These are phyloP conservation scores for Ambrosia trifida DNA, from an alignment of 129 eudicot species.

Conservation along the genomic window DNA sequence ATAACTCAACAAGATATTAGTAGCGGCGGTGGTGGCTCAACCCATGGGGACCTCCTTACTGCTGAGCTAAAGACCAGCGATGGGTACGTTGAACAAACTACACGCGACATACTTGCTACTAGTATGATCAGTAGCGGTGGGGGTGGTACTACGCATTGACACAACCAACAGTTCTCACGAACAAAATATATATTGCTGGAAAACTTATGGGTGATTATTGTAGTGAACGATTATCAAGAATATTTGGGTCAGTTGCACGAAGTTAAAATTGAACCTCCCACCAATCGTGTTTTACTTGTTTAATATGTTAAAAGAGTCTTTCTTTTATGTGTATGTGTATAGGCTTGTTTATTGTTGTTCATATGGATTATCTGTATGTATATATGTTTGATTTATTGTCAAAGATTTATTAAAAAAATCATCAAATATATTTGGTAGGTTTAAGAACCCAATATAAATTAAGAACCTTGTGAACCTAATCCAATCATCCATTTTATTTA, in stretches of 20 bases:
- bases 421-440: neutral
- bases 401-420: neutral
- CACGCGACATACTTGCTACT: slow-evolving; percentile 16
- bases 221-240: slow-evolving; percentile 3
- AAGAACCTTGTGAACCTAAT: no score
- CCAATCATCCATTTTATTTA: no score
- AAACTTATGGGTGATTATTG: neutral
- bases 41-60: slow-evolving; percentile 13
- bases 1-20: slow-evolving; percentile 13
- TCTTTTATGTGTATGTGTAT: slow-evolving; percentile 9
- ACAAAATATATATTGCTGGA: neutral
- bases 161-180: neutral
- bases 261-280: slow-evolving; percentile 12
- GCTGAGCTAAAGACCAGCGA: slow-evolving; percentile 6
- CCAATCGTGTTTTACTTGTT: neutral
- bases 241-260: neutral
- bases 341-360: neutral
- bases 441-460: no score
- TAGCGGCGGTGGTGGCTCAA: slow-evolving; percentile 20
- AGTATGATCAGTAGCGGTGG: slow-evolving; percentile 36
- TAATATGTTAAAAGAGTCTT: neutral
- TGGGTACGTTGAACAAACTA: neutral
- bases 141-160: slow-evolving; percentile 21
- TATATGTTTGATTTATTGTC: neutral
- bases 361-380: neutral